Evolutionary conservation across 2,329 filamentous ascomycete species (phyloP), one percentile per base, ranked within the genome.

Genomic region (Claviceps pazoutovae): DNA sequence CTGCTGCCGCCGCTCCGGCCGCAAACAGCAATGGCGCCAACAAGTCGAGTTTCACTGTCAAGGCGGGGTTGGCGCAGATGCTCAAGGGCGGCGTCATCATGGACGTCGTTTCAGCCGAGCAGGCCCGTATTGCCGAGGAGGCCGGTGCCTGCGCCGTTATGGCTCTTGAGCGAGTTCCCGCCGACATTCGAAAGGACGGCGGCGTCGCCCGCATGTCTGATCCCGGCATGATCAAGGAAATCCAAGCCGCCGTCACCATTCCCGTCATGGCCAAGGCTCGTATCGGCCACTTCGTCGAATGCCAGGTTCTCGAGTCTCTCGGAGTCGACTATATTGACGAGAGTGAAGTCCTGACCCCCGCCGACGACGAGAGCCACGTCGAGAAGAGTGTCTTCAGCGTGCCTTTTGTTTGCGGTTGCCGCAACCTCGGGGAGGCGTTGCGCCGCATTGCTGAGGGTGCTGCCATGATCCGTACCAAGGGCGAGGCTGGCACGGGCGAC

Each of bases 51-150:
- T 95, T 96, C 70, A 83, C 83, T 59, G 84, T 96, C 78, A 98
- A 98, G 79, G 86, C 88, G 51, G 93, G 91, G 54, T 76, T 98
- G 58, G 93, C 93, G 23, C 86, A 95, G 71, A 98, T 98, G 93
- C 76, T 97, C 71, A 96, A 97, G 78, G 93, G 93, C 66, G 93
- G 93, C 63, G 93, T 98, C 58, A 98, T 98, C 71, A 98, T 98
- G 93, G 93, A 98, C 71, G 93, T 97, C 53, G 88, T 94, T 57
- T 88, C 91, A 68, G 87, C 89, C 26, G 86, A 88, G 65, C 90
- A 95, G 75, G 90, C 93, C 56, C 88, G 88, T 71, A 96, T 98
- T 67, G 93, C 93, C 66, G 93, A 98, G 71, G 90, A 97, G 68
- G 90, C 93, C 55, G 93, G 93, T 56, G 93, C 93, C 56, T 86